Percentiles rank a stretch among this genome's conserved stretches.
phyloP scores from a whole-genome alignment of 352 stramenopile genomes.

The Halophytophthora batemanensis region DNA sequence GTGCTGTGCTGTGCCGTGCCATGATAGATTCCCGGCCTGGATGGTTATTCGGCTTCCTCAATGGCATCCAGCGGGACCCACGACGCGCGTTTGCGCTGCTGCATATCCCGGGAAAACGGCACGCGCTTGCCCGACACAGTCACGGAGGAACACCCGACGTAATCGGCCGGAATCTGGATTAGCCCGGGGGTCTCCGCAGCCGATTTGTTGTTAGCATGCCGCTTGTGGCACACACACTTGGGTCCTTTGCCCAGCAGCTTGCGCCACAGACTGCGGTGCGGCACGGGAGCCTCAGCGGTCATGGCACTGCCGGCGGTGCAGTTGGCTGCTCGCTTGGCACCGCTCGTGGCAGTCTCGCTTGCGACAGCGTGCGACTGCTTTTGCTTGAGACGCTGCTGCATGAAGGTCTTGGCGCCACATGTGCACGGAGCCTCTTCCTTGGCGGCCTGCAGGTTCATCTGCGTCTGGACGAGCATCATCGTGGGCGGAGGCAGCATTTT shows the following conservation, averaged over 20 bases:
- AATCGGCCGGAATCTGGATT: slow-evolving; percentile 44
- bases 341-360: slow-evolving; percentile 3
- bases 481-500: slow-evolving; percentile 20
- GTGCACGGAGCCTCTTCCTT: slow-evolving; percentile 19
- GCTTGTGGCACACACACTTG: slow-evolving; percentile 48
- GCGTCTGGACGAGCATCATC: slow-evolving; percentile 18
- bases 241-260: slow-evolving; percentile 51
- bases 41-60: slow-evolving; percentile 32
- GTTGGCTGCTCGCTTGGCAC: slow-evolving; percentile 26
- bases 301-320: not conserved
- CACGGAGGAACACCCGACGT: slow-evolving; percentile 36
- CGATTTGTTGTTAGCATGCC: not conserved
- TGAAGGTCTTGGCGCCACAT: slow-evolving; percentile 35
- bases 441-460: slow-evolving; percentile 3
- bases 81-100: slow-evolving; percentile 33
- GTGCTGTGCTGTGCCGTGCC: no score
- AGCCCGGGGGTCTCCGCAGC: slow-evolving; percentile 11
- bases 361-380: slow-evolving; percentile 5
- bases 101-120: slow-evolving; percentile 52
- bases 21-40: slow-evolving; percentile 12
- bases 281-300: slow-evolving; percentile 12
- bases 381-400: slow-evolving; percentile 16
- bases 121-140: slow-evolving; percentile 50
- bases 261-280: slow-evolving; percentile 54
- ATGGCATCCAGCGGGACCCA: slow-evolving; percentile 48